Evolutionary conservation across 2,329 filamentous ascomycete genomes (phyloP), one percentile per base, ranked within the genome.

Genomic region (Aspergillus sp.): DNA sequence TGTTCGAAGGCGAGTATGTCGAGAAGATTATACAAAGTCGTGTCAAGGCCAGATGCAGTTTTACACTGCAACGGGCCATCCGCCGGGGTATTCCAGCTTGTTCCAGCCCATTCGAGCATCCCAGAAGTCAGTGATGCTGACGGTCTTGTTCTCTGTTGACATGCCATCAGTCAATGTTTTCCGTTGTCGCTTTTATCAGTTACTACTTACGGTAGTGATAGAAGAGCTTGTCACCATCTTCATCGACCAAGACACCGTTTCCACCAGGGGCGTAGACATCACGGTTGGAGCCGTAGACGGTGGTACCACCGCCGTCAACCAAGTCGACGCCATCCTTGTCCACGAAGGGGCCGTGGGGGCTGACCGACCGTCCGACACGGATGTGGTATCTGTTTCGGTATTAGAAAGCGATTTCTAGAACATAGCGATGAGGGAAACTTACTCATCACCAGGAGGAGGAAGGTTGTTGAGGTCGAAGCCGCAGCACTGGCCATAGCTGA

Each of bases 241-340:
- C 52, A 46, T 82, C 79, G 2, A 68, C 66, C 48, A 77, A 75
- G 2, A 85, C 72, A 12, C 77, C 79, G 56, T 86, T 81, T 2
- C 82, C 82, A 37, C 83, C 83, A 7, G 83, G 82, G 11, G 78
- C 83, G 53, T 85, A 86, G 0, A 84, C 73, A 27, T 69, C 75
- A 8, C 66, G 76, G 48, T 86, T 82, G 4, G 72, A 77, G 43
- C 74, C 73, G 1, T 86, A 73, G 1, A 87, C 73, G 1, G 77
- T 67, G 0, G 76, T 80, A 0, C 83, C 83, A 7, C 83, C 83
- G 36, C 76, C 76, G 2, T 71, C 54, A 1, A 69, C 72, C 47
- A 82, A 82, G 38, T 61, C 66, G 2, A 77, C 78, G 34, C 61
- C 64, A 44, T 73, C 60, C 55, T 85, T 82, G 34, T 75, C 65